These are phyloP conservation scores for Thelephora terrestris DNA, from an alignment of 1,284 basidiomycete species.

Conservation along the genomic window DNA sequence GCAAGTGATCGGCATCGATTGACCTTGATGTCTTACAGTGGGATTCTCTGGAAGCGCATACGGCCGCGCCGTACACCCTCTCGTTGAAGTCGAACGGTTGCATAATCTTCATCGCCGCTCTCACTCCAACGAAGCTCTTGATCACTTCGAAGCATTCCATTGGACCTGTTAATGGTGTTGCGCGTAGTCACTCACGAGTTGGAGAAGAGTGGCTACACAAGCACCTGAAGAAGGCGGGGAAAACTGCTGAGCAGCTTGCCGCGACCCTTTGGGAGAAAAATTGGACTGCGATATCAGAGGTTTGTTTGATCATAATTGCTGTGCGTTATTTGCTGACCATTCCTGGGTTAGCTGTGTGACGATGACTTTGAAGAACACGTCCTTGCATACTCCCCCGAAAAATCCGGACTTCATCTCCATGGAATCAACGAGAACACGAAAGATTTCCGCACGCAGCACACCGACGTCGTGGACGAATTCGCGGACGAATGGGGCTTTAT, in stretches of 20 bases:
- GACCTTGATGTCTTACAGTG: slow-evolving; percentile 45
- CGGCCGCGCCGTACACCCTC: slow-evolving; percentile 75
- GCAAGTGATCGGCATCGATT: slow-evolving; percentile 1
- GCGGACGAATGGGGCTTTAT: slow-evolving; percentile 92
- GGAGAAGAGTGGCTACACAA: slow-evolving; percentile 78
- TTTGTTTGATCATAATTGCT: slow-evolving; percentile 24
- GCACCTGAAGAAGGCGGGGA: slow-evolving; percentile 58
- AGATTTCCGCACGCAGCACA: slow-evolving; percentile 67
- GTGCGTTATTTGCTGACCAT: background rate
- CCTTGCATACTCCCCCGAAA: slow-evolving; percentile 70
- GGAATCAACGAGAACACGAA: slow-evolving; percentile 76
- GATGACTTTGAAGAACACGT: slow-evolving; percentile 98
- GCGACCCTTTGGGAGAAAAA: slow-evolving; percentile 70
- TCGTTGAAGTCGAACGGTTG: slow-evolving; percentile 97
- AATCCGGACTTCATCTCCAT: slow-evolving; percentile 90
- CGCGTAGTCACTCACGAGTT: slow-evolving; percentile 59
- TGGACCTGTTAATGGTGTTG: slow-evolving; percentile 38
- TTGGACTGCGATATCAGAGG: slow-evolving; percentile 89
- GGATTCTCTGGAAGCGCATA: slow-evolving; percentile 64
- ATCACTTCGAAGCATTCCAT: slow-evolving; percentile 91
- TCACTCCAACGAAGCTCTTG: slow-evolving; percentile 67
- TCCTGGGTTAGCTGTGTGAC: slow-evolving; percentile 72
- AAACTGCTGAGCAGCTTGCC: slow-evolving; percentile 71
- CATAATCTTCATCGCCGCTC: slow-evolving; percentile 91
- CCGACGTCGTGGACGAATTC: slow-evolving; percentile 65